Base-by-base conservation (phyloP, 2,329 filamentous ascomycete genomes). In the Penicillium sp. region DNA sequence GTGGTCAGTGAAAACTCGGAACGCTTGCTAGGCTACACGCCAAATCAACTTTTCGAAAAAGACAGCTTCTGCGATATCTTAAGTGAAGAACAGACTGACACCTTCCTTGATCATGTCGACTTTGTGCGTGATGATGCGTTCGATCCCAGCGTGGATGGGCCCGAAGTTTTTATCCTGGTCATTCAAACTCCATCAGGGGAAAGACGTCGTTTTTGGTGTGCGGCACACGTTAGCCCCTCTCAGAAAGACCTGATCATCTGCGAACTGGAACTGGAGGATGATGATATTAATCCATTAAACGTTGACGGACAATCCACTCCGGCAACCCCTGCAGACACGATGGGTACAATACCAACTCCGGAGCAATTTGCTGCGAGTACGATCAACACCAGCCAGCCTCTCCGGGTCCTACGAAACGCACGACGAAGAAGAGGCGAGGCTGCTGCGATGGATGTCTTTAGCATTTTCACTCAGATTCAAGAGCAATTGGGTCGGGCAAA, bases 381-480 rank as follows among this genome's bases (percentile, higher is more conserved):
- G 0, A 82, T 90, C 55, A 86, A 88, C 27, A 78, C 83, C 48
- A 95, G 89, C 73, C 90, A 87, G 63, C 91, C 91, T 5, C 76
- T 96, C n/a, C 82, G 91, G 37, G 85, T 95, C 1, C 71, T 95
- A 24, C 81, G 90, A 35, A 91, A 87, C 68, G 89, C 90, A 0
- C 84, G 90, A 10, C 90, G 90, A 67, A 81, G 88, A 49, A 85
- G 86, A 63, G 90, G 90, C 6, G 90, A 95, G 68, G 89, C 90
- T 5, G 90, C 90, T 0, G 93, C 90, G 0, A 95, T 96, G 90
- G 90, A 96, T 66, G 90, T 96, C 0, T 96, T 96, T 72, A 92
- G 95, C 72, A 92, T 96, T 62, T 90, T 96, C 84, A 91, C 90
- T 1, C 92, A 96, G 70, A 89, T 96, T 1, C 91, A 96, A 70